Base-by-base conservation (phyloP, 805 yeast genomes). In the Suhomyces sp. region DNA sequence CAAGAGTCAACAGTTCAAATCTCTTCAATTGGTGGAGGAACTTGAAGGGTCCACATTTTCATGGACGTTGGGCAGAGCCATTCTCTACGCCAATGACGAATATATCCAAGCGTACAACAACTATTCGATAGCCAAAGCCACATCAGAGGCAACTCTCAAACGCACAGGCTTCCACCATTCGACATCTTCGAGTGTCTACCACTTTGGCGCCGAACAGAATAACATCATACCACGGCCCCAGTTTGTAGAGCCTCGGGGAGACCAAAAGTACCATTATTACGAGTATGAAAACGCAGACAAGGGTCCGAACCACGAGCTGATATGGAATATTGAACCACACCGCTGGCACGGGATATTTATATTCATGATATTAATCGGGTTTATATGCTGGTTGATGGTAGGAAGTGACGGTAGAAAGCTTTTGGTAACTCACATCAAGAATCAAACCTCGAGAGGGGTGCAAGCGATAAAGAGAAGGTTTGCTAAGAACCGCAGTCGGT, bases 31-130 rank as follows among this genome's bases (percentile, higher is more conserved):
- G 15, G 77, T 78, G 25, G 72, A 77, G 63, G 62, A 67, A 27
- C 53, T 76, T 47, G 72, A 69, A 31, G 80, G 77, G 0, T 68
- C 74, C 29, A 67, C 75, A 2, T 79, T 78, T 51, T 73, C 82
- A 1, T 82, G 85, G 85, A 81, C 85, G 5, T 60, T 79, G 47
- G 86, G 85, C 4, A 65, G 85, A 33, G 90, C 90, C 1, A 63
- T 85, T 8, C 64, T 86, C 20, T 86, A 86, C 60, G 81, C 86
- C 3, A 77, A 76, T 54, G 82, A 74, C 63, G 88, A 80, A 67
- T 75, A 75, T 53, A 68, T 69, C 31, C 75, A 61, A 53, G 80
- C 74, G 3, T 77, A 60, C 58, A 71, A 70, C 53, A 73, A 72
- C 51, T 61, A 56, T 44, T 17, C 41, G 1, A 37, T 17, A 17